Evolutionary conservation across 2,329 filamentous ascomycete genomes (phyloP).

Genomic region (Aspergillus aculeatus): DNA sequence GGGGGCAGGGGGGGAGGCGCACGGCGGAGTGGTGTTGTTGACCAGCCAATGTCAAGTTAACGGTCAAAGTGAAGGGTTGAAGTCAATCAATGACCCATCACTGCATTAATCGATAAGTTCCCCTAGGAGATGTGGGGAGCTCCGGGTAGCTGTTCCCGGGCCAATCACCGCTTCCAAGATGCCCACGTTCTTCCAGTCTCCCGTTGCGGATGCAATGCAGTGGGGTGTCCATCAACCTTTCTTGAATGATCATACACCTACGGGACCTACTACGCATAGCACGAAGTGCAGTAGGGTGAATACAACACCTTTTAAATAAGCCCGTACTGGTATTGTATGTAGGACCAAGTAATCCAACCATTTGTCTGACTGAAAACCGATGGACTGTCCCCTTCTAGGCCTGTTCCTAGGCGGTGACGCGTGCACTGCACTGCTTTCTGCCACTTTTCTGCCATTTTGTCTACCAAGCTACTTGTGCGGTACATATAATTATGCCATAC

Average conservation of each 20-base stretch:
- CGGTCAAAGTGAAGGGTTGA: slow-evolving; percentile 5
- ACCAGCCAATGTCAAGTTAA: background rate
- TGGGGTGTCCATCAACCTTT: background rate
- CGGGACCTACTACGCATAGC: too few relatives aligned
- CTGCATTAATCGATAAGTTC: background rate
- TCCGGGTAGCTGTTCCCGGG: slow-evolving; percentile 18
- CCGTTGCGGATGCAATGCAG: background rate
- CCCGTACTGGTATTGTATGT: too few relatives aligned
- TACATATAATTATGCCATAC: too few relatives aligned
- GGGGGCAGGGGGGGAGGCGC: background rate
- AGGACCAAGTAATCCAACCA: too few relatives aligned
- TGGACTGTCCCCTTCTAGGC: too few relatives aligned
- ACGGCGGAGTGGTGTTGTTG: too few relatives aligned
- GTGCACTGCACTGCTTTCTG: background rate
- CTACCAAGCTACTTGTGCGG: too few relatives aligned
- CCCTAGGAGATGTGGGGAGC: slow-evolving; percentile 17
- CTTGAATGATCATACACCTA: background rate
- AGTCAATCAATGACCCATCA: background rate
- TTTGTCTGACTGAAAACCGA: too few relatives aligned
- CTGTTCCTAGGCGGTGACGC: background rate
- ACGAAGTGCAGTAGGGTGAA: too few relatives aligned
- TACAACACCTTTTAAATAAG: too few relatives aligned
- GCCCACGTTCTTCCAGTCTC: slow-evolving; percentile 19
- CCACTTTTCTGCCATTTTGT: too few relatives aligned
- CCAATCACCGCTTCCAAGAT: slow-evolving; percentile 15